Evolutionary conservation across 164 flowering plant genomes (phyloP), one percentile per base, ranked within the genome.

Genomic region (Dillenia suffruticosa): DNA sequence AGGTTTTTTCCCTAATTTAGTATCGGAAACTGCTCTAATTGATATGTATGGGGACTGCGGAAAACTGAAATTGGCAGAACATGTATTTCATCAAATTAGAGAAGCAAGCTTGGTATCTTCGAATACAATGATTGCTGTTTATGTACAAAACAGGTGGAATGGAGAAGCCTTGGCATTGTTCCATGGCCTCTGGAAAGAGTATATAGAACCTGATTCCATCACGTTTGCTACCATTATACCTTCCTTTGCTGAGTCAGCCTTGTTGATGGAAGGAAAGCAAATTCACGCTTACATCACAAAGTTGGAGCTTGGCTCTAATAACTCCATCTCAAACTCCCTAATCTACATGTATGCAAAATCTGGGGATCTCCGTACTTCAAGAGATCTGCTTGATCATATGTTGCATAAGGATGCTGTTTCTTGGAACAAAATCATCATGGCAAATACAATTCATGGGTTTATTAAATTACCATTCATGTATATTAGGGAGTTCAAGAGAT

Each of bases 381-480:
- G 63, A 14, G 59, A 59, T 57, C 14, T 76, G 61, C 87, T 89
- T 57, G 83, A 82, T 58, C n/a, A 59, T 45, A 70, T 85, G 49
- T 0, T n/a, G 19, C 32, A 4, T 8, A 85, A 77, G 75, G 84
- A 87, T 75, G 70, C 77, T 4, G 62, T 86, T 53, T 84, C 94
- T 8, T 90, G 93, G 96, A 85, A 84, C 70, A 65, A 79, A 0
- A 74, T 87, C 24, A 87, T 89, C 50, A 77, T 84, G 85, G 89
- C 77, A 22, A 80, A 84, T 71, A 92, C 81, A 14, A 77, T 83
- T 57, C 90, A 89, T 71, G 96, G 92, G 9, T 73, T 60, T 54
- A n/a, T n/a, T n/a, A n/a, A n/a, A n/a, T n/a, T n/a, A n/a, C n/a
- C n/a, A n/a, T n/a, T n/a, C n/a, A n/a, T n/a, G n/a, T n/a, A n/a